phyloP scores from a whole-genome alignment of 2,329 filamentous ascomycete species.

The Paecilomyces formosus region DNA sequence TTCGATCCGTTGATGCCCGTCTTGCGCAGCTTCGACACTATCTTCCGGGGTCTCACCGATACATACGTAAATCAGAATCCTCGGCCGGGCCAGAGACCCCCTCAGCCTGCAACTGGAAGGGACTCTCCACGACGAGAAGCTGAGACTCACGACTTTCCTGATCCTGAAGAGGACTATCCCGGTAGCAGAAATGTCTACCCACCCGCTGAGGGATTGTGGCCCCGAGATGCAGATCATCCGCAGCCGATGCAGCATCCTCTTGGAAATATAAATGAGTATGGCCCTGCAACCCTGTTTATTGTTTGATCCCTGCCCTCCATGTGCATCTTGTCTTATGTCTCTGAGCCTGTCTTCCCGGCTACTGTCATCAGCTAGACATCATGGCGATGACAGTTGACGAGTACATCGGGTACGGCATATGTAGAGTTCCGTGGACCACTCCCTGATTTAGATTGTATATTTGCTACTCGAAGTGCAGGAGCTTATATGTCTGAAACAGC shows the following conservation, averaged over 20 bases:
- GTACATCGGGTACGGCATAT: neutral
- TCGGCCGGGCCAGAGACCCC: neutral
- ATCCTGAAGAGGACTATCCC: slow-evolving; percentile 5
- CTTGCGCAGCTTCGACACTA: slow-evolving; percentile 33
- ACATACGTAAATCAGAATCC: slow-evolving; percentile 14
- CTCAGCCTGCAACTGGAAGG: neutral
- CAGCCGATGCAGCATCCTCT: slow-evolving; percentile 41
- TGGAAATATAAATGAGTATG: slow-evolving; percentile 42
- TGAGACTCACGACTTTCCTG: neutral
- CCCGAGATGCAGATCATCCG: slow-evolving; percentile 45
- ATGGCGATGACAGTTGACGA: neutral
- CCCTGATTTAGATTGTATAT: neutral
- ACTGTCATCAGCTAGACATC: neutral
- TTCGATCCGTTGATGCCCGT: slow-evolving; percentile 22
- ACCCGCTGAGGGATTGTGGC: slow-evolving; percentile 31
- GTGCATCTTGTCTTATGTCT: neutral
- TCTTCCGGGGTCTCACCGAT: slow-evolving; percentile 41
- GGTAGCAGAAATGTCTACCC: slow-evolving; percentile 7
- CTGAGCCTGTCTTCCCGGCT: neutral
- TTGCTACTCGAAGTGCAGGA: neutral
- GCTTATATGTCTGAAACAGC: slow-evolving; percentile 7
- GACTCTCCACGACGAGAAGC: neutral
- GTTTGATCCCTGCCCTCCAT: neutral
- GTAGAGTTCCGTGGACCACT: neutral
- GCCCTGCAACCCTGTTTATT: neutral